These are phyloP conservation scores for Alternaria triticina DNA, from an alignment of 2,329 filamentous ascomycete genomes.

Conservation along the genomic window DNA sequence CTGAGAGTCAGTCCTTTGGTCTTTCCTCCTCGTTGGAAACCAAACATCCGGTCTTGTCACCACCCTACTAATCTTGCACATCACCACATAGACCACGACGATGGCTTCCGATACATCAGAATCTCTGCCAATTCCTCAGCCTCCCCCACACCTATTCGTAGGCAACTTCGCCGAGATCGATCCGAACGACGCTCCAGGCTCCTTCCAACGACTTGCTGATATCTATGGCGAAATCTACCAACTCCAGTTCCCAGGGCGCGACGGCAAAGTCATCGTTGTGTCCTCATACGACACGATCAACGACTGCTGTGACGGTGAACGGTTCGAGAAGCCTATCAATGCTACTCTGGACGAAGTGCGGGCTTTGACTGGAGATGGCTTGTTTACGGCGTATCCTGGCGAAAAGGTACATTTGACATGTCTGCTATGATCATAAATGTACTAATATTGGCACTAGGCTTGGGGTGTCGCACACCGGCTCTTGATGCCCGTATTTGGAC, in stretches of 20 bases:
- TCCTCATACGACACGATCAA: slow-evolving; percentile 13
- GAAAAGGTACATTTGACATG: background rate
- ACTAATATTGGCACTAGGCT: background rate
- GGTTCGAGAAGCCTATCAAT: slow-evolving; percentile 10
- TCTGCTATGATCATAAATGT: background rate
- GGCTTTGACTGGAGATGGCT: slow-evolving; percentile 4
- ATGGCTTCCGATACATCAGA: slow-evolving; percentile 6
- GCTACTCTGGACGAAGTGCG: slow-evolving; percentile 9
- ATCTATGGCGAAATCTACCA: slow-evolving; percentile 15
- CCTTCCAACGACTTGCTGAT: slow-evolving; percentile 5
- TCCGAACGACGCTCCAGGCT: slow-evolving; percentile 2
- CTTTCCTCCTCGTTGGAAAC: background rate
- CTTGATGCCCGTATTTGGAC: slow-evolving; percentile 11
- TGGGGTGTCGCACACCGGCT: slow-evolving; percentile 9
- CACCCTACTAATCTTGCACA: background rate
- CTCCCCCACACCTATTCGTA: slow-evolving; percentile 4
- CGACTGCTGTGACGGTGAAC: slow-evolving; percentile 6
- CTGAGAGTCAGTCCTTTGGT: background rate
- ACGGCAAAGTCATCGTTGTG: slow-evolving; percentile 5
- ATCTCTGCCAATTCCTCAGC: slow-evolving; percentile 9
- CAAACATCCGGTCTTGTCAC: background rate
- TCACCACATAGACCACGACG: background rate
- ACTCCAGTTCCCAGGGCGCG: slow-evolving; percentile 2
- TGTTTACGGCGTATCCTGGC: slow-evolving; percentile 10
- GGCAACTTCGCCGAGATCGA: slow-evolving; percentile 10